Evolutionary conservation across 768 basidiomycete genomes (phyloP).

Genomic region (Kwoniella mangroviensis): DNA sequence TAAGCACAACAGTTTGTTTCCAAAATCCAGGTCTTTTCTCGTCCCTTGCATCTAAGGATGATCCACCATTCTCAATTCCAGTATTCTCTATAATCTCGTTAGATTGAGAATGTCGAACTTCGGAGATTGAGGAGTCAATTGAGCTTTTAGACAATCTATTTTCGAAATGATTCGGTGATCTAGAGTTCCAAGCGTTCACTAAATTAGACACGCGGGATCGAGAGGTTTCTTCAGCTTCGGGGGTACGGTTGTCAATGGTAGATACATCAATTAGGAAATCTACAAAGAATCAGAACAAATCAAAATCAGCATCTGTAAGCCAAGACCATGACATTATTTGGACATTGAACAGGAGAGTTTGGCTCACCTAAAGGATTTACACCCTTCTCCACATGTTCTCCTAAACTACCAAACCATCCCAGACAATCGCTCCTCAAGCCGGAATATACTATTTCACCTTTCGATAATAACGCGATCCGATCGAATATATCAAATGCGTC

Average conservation of each 20-base stretch:
- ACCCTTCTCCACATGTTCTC: conserved; percentile 52
- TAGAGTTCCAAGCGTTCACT: conserved; percentile 58
- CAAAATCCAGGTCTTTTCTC: conserved; percentile 42
- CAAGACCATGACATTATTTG: neutral
- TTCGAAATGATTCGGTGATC: conserved; percentile 12
- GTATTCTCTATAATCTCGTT: neutral
- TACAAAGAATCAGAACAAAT: neutral
- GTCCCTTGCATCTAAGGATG: conserved; percentile 17
- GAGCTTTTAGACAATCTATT: conserved; percentile 10
- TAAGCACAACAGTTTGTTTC: conserved; percentile 50
- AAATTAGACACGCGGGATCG: conserved; percentile 56
- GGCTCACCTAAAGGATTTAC: conserved; percentile 60
- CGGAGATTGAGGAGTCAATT: conserved; percentile 12
- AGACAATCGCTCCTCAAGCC: conserved; percentile 57
- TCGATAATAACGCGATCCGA: conserved; percentile 65
- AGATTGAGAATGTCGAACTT: neutral
- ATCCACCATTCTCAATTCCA: neutral
- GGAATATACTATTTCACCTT: conserved; percentile 63
- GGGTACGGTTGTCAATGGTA: conserved; percentile 59
- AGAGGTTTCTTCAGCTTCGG: conserved; percentile 58
- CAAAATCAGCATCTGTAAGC: no score
- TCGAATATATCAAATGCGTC: conserved; percentile 69
- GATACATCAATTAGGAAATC: conserved; percentile 61
- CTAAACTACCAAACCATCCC: conserved; percentile 59
- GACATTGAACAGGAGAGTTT: neutral